A percentile compares a stretch with the other conserved stretches of the same genome.
Conservation (phyloP, 2,329 filamentous ascomycete genomes). For the Polytolypa hystricis region DNA sequence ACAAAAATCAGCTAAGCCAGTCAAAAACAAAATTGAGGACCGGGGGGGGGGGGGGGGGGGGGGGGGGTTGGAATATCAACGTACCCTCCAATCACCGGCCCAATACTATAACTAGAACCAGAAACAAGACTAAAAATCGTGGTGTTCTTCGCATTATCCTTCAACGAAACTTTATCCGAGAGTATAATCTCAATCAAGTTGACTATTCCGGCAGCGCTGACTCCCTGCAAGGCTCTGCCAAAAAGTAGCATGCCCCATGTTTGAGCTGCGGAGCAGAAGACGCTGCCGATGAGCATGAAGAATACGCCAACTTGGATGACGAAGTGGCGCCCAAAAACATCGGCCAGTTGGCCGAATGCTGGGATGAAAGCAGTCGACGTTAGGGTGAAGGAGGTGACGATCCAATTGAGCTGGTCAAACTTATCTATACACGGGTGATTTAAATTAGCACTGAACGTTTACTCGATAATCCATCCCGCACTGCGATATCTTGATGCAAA, state of each 20-base stretch:
- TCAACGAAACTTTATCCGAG: slow-evolving; percentile 51
- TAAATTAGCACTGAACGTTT: not conserved
- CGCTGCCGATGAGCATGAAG: slow-evolving; percentile 49
- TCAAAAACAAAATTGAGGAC: too few relatives aligned
- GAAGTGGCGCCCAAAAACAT: slow-evolving; percentile 53
- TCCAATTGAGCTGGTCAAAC: slow-evolving; percentile 54
- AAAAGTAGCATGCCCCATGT: slow-evolving; percentile 51
- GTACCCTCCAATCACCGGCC: slow-evolving; percentile 49
- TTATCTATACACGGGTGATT: slow-evolving; percentile 27
- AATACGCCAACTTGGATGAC: slow-evolving; percentile 48
- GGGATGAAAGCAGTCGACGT: slow-evolving; percentile 58
- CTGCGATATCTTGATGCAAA: too few relatives aligned
- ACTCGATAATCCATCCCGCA: not conserved
- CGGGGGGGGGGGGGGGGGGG: too few relatives aligned
- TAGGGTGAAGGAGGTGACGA: slow-evolving; percentile 58
- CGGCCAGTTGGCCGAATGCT: slow-evolving; percentile 52
- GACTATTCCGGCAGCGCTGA: slow-evolving; percentile 50
- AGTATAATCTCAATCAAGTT: slow-evolving; percentile 53
- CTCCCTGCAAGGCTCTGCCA: slow-evolving; percentile 52
- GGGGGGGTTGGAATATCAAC: slow-evolving; percentile 5
- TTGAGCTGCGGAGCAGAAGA: slow-evolving; percentile 48
- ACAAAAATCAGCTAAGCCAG: slow-evolving; percentile 2
- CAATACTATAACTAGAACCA: slow-evolving; percentile 49
- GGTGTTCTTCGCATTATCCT: slow-evolving; percentile 53
- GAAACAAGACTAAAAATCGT: slow-evolving; percentile 50